Evolutionary conservation across 1,139 yeast genomes (phyloP).

Genomic region (Pichia sp.): DNA sequence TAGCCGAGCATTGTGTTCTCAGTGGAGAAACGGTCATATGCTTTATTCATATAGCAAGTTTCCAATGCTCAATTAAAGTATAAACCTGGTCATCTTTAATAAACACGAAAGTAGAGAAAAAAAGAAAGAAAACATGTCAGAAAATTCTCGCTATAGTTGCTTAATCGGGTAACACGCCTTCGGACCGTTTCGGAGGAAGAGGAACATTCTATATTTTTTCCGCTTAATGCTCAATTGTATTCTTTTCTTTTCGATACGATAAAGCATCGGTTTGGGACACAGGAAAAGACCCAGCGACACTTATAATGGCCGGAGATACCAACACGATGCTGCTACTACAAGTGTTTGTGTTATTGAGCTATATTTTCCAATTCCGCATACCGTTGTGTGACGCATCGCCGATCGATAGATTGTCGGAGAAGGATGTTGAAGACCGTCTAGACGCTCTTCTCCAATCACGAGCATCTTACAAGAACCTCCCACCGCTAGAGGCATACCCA

Average conservation of each 20-base stretch:
- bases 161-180: neutral
- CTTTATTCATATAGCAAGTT: neutral
- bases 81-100: too few relatives aligned
- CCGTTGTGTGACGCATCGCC: neutral
- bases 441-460: conserved; percentile 6
- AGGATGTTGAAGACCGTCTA: conserved; percentile 1
- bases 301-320: too few relatives aligned
- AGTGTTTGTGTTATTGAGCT: neutral
- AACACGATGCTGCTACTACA: neutral
- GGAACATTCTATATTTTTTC: neutral
- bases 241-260: too few relatives aligned
- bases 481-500: conserved; percentile 28
- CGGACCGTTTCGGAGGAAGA: neutral
- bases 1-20: conserved; percentile 9
- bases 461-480: conserved; percentile 23
- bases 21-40: neutral
- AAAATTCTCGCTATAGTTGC: neutral
- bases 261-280: too few relatives aligned
- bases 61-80: too few relatives aligned
- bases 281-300: too few relatives aligned
- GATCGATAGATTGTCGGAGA: neutral
- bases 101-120: neutral
- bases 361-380: neutral
- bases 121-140: neutral
- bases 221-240: too few relatives aligned